Percentiles rank a stretch among this genome's conserved stretches.
Conservation (phyloP, 179 eudicot species). For the Patellifolia procumbens region DNA sequence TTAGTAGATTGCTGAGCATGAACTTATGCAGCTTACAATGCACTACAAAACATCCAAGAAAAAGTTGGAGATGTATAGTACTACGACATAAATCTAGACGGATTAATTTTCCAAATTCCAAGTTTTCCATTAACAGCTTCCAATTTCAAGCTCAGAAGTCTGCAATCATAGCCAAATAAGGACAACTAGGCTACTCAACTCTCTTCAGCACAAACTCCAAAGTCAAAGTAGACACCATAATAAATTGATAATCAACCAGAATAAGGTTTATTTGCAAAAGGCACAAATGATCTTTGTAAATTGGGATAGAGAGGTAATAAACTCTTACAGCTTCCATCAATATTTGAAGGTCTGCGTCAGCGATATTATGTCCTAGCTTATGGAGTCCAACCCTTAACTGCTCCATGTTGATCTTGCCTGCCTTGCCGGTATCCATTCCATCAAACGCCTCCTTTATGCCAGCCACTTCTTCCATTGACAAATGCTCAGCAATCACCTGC, state of each 20-base stretch:
- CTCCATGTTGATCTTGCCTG: conserved; percentile 62
- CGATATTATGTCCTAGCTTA: conserved; percentile 66
- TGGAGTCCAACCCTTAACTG: conserved; percentile 64
- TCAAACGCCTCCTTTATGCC: conserved; percentile 85
- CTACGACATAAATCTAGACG: too few species aligned
- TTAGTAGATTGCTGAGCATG: too few species aligned
- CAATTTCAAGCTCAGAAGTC: too few species aligned
- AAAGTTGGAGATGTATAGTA: too few species aligned
- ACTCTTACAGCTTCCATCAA: conserved; percentile 70
- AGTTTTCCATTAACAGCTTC: too few species aligned
- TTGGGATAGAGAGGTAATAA: not conserved
- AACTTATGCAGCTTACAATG: too few species aligned
- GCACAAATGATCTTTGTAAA: not conserved
- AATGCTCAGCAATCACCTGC: conserved; percentile 83
- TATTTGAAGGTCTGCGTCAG: conserved; percentile 72
- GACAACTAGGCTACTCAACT: not conserved
- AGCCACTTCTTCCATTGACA: conserved; percentile 76
- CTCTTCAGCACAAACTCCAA: not conserved
- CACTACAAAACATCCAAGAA: too few species aligned
- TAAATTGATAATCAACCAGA: not conserved
- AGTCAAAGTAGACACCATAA: not conserved
- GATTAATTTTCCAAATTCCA: too few species aligned
- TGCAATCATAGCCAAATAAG: not conserved
- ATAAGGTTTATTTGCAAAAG: not conserved
- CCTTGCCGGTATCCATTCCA: conserved; percentile 60